phyloP scores from a whole-genome alignment of 345 rosid species.

The Citrus unshiu region DNA sequence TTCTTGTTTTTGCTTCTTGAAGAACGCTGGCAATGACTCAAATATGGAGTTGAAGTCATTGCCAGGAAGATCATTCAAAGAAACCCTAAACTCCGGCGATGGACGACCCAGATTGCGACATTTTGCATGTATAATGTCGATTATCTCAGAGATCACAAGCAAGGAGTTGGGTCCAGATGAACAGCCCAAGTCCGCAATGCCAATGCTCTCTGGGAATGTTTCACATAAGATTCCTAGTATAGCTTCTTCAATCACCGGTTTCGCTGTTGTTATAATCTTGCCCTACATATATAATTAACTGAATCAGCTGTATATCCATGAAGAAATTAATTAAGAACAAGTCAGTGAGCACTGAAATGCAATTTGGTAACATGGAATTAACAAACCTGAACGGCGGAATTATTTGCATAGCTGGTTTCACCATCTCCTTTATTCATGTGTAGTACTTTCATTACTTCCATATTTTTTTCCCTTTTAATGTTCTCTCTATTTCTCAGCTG shows the following conservation, averaged over 20 bases:
- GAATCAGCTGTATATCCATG: not conserved
- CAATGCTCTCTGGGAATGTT: slow-evolving; percentile 32
- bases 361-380: not conserved
- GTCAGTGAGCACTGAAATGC: too few relatives aligned
- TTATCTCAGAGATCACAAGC: slow-evolving; percentile 37
- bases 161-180: slow-evolving; percentile 74
- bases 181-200: slow-evolving; percentile 83
- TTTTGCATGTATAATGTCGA: slow-evolving; percentile 32
- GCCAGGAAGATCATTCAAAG: slow-evolving; percentile 64
- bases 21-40: slow-evolving; percentile 50
- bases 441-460: slow-evolving; percentile 43
- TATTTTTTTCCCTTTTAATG: not conserved
- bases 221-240: slow-evolving; percentile 24
- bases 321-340: too few relatives aligned
- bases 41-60: slow-evolving; percentile 71
- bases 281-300: slow-evolving; percentile 28
- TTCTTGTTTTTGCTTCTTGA: slow-evolving; percentile 32
- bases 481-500: not conserved
- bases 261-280: slow-evolving; percentile 45
- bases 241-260: slow-evolving; percentile 52
- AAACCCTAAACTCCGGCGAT: slow-evolving; percentile 47
- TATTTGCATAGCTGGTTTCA: slow-evolving; percentile 73
- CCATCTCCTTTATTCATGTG: slow-evolving; percentile 84
- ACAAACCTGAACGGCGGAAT: slow-evolving; percentile 58
- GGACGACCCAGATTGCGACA: slow-evolving; percentile 24